Evolutionary conservation across 2,329 filamentous ascomycete species (phyloP).

Genomic region (Curvularia verruculosa): DNA sequence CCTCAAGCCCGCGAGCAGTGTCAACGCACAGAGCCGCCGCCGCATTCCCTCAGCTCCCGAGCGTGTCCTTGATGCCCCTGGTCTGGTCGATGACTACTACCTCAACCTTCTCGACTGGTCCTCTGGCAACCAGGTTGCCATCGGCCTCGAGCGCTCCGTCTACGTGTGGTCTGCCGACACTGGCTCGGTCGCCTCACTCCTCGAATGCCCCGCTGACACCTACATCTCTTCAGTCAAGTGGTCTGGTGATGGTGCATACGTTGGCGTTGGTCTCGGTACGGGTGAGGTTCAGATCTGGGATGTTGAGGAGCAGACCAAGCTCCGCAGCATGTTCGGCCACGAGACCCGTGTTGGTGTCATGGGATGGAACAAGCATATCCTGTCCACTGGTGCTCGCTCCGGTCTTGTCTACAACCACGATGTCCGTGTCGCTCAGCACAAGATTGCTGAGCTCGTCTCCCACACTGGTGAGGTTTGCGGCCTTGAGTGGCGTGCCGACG

Average conservation of each 20-base stretch:
- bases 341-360: slow-evolving; percentile 96
- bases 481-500: slow-evolving; percentile 95
- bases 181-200: slow-evolving; percentile 83
- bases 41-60: slow-evolving; percentile 94
- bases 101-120: slow-evolving; percentile 99
- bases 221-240: slow-evolving; percentile 99
- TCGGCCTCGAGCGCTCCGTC: slow-evolving; percentile 94
- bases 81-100: slow-evolving; percentile 97
- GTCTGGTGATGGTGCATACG: slow-evolving; percentile 96
- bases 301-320: slow-evolving; percentile 90
- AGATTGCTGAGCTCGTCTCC: slow-evolving; percentile 93
- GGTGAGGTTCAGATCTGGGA: slow-evolving; percentile 99
- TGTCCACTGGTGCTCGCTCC: slow-evolving; percentile 92
- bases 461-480: slow-evolving; percentile 98
- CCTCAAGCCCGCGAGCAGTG: slow-evolving; percentile 75
- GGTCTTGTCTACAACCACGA: slow-evolving; percentile 98
- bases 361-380: slow-evolving; percentile 97
- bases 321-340: slow-evolving; percentile 98
- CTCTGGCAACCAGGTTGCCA: slow-evolving; percentile 95
- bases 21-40: slow-evolving; percentile 84
- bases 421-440: slow-evolving; percentile 96
- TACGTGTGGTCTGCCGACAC: slow-evolving; percentile 99
- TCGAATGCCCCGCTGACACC: slow-evolving; percentile 87
- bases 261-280: slow-evolving; percentile 90
- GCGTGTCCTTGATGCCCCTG: slow-evolving; percentile 93